phyloP scores from a whole-genome alignment of 768 basidiomycete genomes.

The Russula griseocarnosa region DNA sequence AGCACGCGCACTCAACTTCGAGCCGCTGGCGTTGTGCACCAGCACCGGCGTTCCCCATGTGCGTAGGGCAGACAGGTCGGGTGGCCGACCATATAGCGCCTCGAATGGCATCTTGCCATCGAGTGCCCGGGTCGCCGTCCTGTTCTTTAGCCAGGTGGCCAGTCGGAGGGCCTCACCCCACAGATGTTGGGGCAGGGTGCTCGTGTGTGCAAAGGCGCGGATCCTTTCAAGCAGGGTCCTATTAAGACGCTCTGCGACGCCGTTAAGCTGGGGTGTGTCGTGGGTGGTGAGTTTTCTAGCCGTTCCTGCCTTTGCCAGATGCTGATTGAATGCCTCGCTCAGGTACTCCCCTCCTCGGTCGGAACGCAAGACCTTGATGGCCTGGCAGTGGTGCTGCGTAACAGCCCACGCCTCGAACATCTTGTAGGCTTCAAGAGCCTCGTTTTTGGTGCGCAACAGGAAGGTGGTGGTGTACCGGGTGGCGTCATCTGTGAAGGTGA shows the following conservation, averaged over 20 bases:
- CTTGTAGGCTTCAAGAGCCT: too few relatives aligned
- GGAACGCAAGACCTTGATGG: too few relatives aligned
- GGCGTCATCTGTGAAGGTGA: too few relatives aligned
- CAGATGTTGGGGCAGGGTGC: not conserved
- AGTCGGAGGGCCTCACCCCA: not conserved
- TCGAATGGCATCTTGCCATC: not conserved
- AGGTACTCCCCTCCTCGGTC: too few relatives aligned
- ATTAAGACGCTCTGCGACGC: not conserved
- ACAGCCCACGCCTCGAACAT: too few relatives aligned
- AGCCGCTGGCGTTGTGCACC: not conserved
- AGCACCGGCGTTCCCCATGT: not conserved
- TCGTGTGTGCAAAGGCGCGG: not conserved
- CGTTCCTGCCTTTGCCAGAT: not conserved
- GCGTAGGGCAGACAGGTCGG: not conserved
- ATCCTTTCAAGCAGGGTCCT: not conserved
- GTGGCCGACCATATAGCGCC: not conserved
- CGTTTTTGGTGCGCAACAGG: too few relatives aligned
- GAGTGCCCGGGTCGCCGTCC: not conserved
- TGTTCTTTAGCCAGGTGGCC: not conserved
- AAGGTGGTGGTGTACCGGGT: too few relatives aligned
- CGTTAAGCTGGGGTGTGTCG: not conserved
- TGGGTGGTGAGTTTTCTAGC: too few relatives aligned
- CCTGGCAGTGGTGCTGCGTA: too few relatives aligned
- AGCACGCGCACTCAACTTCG: not conserved
- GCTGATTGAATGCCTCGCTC: too few relatives aligned